phyloP scores from a whole-genome alignment of 176 grass and related monocot genomes.

The Elaeis guineensis region DNA sequence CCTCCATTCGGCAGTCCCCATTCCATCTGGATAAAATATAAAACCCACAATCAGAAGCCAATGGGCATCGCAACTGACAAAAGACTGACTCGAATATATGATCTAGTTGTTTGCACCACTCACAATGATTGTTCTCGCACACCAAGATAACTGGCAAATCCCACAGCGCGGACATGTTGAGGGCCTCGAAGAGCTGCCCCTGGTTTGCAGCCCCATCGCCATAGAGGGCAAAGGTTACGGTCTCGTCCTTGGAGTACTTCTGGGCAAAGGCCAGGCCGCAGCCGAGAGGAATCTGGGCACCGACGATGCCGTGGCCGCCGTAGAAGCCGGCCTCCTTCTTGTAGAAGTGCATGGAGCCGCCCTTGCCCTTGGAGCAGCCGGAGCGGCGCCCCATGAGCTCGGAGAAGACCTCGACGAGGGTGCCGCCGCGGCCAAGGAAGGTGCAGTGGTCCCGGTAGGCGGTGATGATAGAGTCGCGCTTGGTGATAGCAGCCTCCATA shows the following conservation, averaged over 20 bases:
- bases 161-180: constrained; percentile 93
- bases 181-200: constrained; percentile 93
- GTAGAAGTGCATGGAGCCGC: constrained; percentile 94
- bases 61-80: not conserved
- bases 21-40: constrained; percentile 48
- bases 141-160: constrained; percentile 68
- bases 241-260: constrained; percentile 62
- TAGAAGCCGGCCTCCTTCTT: constrained; percentile 73
- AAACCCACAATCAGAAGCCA: not conserved
- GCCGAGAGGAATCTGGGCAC: constrained; percentile 70
- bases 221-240: constrained; percentile 66
- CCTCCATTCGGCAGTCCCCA: constrained; percentile 91
- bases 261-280: constrained; percentile 82
- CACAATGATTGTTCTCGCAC: constrained; percentile 99
- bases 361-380: constrained; percentile 69
- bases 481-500: constrained; percentile 62
- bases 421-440: constrained; percentile 58
- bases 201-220: constrained; percentile 87
- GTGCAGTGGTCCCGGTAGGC: constrained; percentile 92
- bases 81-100: too few species aligned
- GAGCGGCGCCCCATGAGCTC: constrained; percentile 79
- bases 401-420: constrained; percentile 44
- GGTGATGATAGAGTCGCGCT: constrained; percentile 67
- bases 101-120: not conserved
- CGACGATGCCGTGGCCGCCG: constrained; percentile 80